Conservation (phyloP, 257 asterid species). For the Anisodus acutangulus region DNA sequence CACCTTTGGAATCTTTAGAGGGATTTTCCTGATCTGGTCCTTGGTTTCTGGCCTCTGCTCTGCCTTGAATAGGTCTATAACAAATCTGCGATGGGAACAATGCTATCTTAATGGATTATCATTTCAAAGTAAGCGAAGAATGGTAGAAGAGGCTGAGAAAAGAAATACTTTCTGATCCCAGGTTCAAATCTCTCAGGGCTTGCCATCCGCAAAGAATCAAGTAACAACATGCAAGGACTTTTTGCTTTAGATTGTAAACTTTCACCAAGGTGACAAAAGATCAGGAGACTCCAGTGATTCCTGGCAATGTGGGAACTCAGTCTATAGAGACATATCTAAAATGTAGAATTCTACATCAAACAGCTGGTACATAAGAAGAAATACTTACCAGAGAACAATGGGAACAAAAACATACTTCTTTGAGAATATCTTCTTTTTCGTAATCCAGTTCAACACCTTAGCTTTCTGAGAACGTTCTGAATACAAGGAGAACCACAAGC, state of each 20-base stretch:
- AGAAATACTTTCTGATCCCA: constrained; percentile 59
- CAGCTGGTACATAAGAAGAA: constrained; percentile 26
- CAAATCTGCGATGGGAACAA: constrained; percentile 47
- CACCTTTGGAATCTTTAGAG: constrained; percentile 73
- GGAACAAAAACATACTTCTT: constrained; percentile 70
- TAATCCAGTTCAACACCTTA: constrained; percentile 63
- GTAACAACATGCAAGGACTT: constrained; percentile 68
- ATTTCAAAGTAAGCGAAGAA: constrained; percentile 23
- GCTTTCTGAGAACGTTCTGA: constrained; percentile 35
- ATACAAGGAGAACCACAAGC: constrained; percentile 63
- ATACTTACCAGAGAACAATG: constrained; percentile 67
- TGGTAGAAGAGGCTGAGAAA: not conserved
- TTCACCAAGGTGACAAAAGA: constrained; percentile 73
- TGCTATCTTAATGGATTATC: constrained; percentile 18
- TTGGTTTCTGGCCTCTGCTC: constrained; percentile 46
- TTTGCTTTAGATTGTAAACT: constrained; percentile 38
- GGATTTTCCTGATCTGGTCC: constrained; percentile 49
- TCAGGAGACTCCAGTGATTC: constrained; percentile 85
- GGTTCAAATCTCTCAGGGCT: constrained; percentile 61
- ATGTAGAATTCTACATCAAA: not conserved
- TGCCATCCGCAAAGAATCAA: constrained; percentile 62
- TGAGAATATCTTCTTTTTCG: constrained; percentile 50
- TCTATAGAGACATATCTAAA: constrained; percentile 18
- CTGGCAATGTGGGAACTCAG: constrained; percentile 41
- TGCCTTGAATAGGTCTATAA: constrained; percentile 51